These are phyloP conservation scores for Tetrapisispora pingtungensis DNA, from an alignment of 805 yeast genomes.

Conservation along the genomic window DNA sequence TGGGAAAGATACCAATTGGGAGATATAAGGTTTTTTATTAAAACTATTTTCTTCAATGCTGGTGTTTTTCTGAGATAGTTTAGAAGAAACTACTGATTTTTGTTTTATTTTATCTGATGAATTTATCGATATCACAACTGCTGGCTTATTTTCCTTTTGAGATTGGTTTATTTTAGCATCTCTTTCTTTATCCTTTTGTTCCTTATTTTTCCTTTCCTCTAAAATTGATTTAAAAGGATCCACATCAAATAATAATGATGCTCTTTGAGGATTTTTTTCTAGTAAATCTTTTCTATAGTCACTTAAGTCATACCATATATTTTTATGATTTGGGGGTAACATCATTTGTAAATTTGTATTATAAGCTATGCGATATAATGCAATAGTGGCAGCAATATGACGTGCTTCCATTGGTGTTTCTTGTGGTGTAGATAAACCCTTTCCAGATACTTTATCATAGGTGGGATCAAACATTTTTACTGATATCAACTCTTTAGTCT, in stretches of 20 bases:
- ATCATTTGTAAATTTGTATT: constrained; percentile 80
- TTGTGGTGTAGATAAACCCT: constrained; percentile 48
- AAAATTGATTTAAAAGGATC: constrained; percentile 69
- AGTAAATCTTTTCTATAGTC: constrained; percentile 42
- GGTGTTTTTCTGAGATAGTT: too few species aligned
- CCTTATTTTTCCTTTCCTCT: constrained; percentile 42
- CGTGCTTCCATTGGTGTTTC: constrained; percentile 84
- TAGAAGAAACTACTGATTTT: background rate
- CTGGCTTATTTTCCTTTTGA: constrained; percentile 39
- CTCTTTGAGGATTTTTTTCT: constrained; percentile 37
- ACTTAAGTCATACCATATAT: constrained; percentile 68
- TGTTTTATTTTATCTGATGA: constrained; percentile 5
- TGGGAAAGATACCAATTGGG: constrained; percentile 30
- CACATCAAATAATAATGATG: constrained; percentile 44
- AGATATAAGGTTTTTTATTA: too few species aligned
- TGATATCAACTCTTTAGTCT: constrained; percentile 55
- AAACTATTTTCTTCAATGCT: too few species aligned
- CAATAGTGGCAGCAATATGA: constrained; percentile 83
- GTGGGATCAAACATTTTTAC: constrained; percentile 45
- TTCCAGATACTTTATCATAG: constrained; percentile 32
- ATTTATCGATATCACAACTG: constrained; percentile 33
- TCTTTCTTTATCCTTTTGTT: constrained; percentile 37
- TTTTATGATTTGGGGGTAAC: constrained; percentile 72
- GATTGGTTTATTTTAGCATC: constrained; percentile 39
- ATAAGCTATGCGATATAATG: constrained; percentile 67